Evolutionary conservation across 495 filamentous ascomycete genomes (phyloP), one percentile per base, ranked within the genome.

Genomic region (Aspergillus wentii): DNA sequence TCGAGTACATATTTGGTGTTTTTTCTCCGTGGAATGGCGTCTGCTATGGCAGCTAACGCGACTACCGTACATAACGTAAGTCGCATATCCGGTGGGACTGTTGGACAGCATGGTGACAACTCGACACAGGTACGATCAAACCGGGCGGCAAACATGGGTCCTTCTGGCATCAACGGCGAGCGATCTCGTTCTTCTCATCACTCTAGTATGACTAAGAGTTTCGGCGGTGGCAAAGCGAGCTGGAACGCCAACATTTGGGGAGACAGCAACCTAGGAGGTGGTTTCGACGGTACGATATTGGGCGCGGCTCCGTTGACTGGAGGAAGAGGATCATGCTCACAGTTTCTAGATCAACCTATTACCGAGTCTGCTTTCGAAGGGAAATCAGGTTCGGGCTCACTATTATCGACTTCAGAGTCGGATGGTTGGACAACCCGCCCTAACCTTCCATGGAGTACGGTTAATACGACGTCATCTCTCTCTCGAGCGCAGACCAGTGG

Each of bases 191-290:
- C 68, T 40, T 53, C 34, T 19, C 61, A 64, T n/a, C 61, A 69
- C 39, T 53, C 34, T 19, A 54, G 51, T 32, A 58, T 74, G 52
- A 54, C 67, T 33, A 64, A 63, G 23, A 54, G 67, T 22, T 69
- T 75, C 54, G 55, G 64, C 27, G 61, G 52, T 56, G 55, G 62
- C 35, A 70, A 66, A 27, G 48, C 63, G 14, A 73, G 71, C 61
- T 79, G 77, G 64, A 71, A 62, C 15, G 66, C 53, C 46, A 76
- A 65, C 22, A 84, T 86, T 15, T 87, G 82, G 82, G 68, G 72
- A 26, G 77, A 67, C 51, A 59, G 52, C 27, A 59, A 66, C 28
- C 70, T 80, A 33, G 64, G 71, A 39, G 64, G 61, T 49, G 66
- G 63, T 17, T 74, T 82, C 31, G 64, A 69, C 44, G 57, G 62